phyloP scores from a whole-genome alignment of 106 monocot species.

The Dioscorea dumetorum region DNA sequence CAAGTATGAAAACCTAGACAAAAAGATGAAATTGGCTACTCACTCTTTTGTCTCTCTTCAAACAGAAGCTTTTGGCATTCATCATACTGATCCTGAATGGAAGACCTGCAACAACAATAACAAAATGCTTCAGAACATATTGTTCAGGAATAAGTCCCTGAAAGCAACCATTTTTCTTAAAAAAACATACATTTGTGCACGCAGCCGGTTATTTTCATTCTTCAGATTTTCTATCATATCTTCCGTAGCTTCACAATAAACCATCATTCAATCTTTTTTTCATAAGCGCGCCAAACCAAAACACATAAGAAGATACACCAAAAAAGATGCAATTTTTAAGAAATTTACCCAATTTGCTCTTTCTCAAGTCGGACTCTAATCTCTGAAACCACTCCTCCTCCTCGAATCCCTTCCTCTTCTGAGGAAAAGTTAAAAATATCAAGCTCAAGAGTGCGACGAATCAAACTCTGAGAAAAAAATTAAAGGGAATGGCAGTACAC shows the following conservation, averaged over 20 bases:
- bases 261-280: background rate
- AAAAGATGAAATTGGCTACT: constrained; percentile 1
- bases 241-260: constrained; percentile 18
- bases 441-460: background rate
- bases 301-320: background rate
- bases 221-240: constrained; percentile 29
- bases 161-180: background rate
- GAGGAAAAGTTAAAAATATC: background rate
- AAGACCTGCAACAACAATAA: constrained; percentile 21
- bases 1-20: background rate
- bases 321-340: background rate
- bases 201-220: constrained; percentile 27
- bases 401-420: constrained; percentile 31
- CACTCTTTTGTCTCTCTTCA: constrained; percentile 36
- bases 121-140: background rate
- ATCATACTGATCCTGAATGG: constrained; percentile 18
- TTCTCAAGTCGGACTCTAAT: constrained; percentile 5
- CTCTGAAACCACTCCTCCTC: constrained; percentile 19
- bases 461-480: background rate
- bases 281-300: background rate
- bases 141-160: background rate
- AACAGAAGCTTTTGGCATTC: constrained; percentile 26
- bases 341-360: constrained; percentile 21
- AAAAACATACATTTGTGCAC: constrained; percentile 22
- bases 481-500: background rate